Base-by-base conservation (phyloP, 225 moss, liverwort and hornwort species). In the Takakia lepidozioides region DNA sequence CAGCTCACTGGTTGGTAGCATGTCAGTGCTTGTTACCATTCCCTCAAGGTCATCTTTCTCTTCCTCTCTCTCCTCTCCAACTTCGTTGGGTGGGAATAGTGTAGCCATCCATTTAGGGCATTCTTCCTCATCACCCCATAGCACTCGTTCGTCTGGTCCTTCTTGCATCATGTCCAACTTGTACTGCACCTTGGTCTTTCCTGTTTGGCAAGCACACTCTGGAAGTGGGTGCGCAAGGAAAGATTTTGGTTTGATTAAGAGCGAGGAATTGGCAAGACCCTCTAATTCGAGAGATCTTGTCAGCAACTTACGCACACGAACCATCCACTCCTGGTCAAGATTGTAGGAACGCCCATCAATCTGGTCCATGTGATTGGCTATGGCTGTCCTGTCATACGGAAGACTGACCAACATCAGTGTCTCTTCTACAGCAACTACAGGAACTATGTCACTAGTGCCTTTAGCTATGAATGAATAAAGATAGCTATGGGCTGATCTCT, bases 221-320 rank as follows among this genome's bases (percentile, higher is more conserved):
- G 62, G 68, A 0, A 68, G 20, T 3, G 80, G 71, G 3, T 80
- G 59, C 18, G 71, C 60, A 0, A 80, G 19, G 29, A 80, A 80
- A 4, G 63, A 29, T 1, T 61, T 19, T 1, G 17, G 57, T 50
- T 75, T 80, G 1, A 21, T 29, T 11, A 10, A 34, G 27, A 43
- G 42, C n/a, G 52, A 59, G 0, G 48, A 21, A n/a, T 27, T 25
- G 25, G 29, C 52, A 52, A 47, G 54, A 35, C 49, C 46, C 44
- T 52, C 11, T 19, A 11, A 29, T 17, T 11, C 47, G 20, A 67
- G 55, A 28, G 65, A 68, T 1, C 57, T 5, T 44, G 25, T 16
- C n/a, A 81, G 41, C 10, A 62, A 15, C 19, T 19, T 51, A 4
- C 0, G 38, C 27, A 41, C 55, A 1, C 52, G 32, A 21, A 27